Conservation (phyloP, 305 asterid genomes). For the Fraxinus xanthoxyloides region DNA sequence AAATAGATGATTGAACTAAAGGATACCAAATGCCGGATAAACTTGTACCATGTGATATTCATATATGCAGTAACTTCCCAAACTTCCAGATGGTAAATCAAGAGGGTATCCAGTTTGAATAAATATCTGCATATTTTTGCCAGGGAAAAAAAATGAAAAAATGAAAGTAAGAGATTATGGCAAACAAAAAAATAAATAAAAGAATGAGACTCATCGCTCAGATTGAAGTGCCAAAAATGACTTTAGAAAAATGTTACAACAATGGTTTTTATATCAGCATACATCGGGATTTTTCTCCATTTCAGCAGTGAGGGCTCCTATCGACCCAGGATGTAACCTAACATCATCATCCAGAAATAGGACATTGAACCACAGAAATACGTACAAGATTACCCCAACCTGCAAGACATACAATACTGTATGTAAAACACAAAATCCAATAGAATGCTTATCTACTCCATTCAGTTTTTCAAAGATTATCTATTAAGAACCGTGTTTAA, state of each 20-base stretch:
- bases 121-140: conserved; percentile 63
- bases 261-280: conserved; percentile 21
- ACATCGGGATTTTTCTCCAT: conserved; percentile 96
- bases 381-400: too few species aligned
- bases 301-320: conserved; percentile 93
- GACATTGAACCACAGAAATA: too few species aligned
- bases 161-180: background rate
- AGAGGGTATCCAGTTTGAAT: conserved; percentile 99
- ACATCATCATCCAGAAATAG: conserved; percentile 95
- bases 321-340: conserved; percentile 96
- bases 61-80: conserved; percentile 98
- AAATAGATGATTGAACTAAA: background rate
- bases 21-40: background rate
- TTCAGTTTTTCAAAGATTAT: conserved; percentile 10
- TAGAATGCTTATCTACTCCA: background rate
- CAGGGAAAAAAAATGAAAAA: background rate
- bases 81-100: conserved; percentile 97
- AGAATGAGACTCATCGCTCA: conserved; percentile 18
- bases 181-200: conserved; percentile 11
- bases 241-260: conserved; percentile 3
- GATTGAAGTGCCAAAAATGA: background rate
- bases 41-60: conserved; percentile 94
- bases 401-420: conserved; percentile 32
- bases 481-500: conserved; percentile 1
- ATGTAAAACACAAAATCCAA: conserved; percentile 12